Conservation (phyloP, 2,329 filamentous ascomycete genomes). For the Talaromyces piceae region DNA sequence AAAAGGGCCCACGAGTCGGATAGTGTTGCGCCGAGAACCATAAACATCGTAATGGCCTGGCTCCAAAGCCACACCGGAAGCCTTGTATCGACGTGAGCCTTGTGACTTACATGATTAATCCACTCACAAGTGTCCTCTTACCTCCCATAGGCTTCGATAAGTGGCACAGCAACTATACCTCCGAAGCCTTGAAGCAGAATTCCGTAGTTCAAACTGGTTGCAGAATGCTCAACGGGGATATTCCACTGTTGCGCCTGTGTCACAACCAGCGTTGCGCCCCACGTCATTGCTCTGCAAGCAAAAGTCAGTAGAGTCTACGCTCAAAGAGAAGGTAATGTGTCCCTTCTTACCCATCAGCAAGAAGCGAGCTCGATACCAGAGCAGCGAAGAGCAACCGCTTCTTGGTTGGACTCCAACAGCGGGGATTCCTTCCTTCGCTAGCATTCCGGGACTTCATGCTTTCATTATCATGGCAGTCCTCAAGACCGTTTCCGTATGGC, state of each 20-base stretch:
- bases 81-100: slow-evolving; percentile 14
- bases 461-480: slow-evolving; percentile 13
- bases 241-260: slow-evolving; percentile 31
- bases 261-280: slow-evolving; percentile 34
- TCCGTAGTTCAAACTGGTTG: slow-evolving; percentile 34
- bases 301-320: background rate
- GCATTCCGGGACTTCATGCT: slow-evolving; percentile 12
- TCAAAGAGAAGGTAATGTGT: background rate
- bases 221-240: slow-evolving; percentile 24
- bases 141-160: slow-evolving; percentile 36
- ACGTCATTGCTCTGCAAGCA: slow-evolving; percentile 28
- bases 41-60: slow-evolving; percentile 30
- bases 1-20: slow-evolving; percentile 34
- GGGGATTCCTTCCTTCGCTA: slow-evolving; percentile 18
- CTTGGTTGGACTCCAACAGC: slow-evolving; percentile 22
- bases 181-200: slow-evolving; percentile 33
- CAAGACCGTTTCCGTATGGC: slow-evolving; percentile 13
- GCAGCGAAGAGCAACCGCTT: slow-evolving; percentile 27
- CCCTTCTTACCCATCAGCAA: slow-evolving; percentile 29
- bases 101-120: background rate
- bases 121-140: slow-evolving; percentile 10
- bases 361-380: slow-evolving; percentile 28
- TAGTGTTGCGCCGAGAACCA: slow-evolving; percentile 33
- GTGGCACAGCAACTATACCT: slow-evolving; percentile 30
- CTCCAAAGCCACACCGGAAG: slow-evolving; percentile 39